Evolutionary conservation across 768 basidiomycete genomes (phyloP), one percentile per base, ranked within the genome.

Genomic region (Paxillus ammoniavirescens): DNA sequence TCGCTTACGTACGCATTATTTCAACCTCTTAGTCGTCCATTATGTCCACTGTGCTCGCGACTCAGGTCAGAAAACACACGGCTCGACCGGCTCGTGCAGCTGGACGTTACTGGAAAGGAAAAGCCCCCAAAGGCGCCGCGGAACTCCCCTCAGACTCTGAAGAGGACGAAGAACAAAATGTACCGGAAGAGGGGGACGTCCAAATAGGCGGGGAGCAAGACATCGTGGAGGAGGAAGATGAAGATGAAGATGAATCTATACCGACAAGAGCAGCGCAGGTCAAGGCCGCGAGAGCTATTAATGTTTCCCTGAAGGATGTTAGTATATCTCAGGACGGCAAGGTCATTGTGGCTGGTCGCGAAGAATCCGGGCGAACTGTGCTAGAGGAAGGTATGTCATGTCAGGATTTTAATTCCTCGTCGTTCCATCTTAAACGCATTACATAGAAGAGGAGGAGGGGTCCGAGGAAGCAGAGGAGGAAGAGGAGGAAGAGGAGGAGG

Each of bases 71-170:
- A 55, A 92, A 92, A 61, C 81, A 83, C 55, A 89, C 90, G 8
- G 82, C 87, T 18, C 83, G 90, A n/a, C 78, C 84, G 7, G 80
- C 91, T n/a, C 76, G 79, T 48, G 91, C 93, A 5, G 91, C 83
- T 2, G 87, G 82, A 6, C 87, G 93, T 3, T 95, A 96, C 70
- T 91, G 91, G 85, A 89, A 89, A 61, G 93, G 93, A 51, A 91
- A 92, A 61, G 90, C 84, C 0, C 92, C 92, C 0, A 92, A 91
- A 68, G 89, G 89, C 43, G 78, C 73, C 33, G 73, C 73, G 2
- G 82, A 82, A 23, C 70, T 73, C 38, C 74, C 80, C 18, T 86
- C 87, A 6, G 87, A 89, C 59, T 85, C 84, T 4, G 86, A 86
- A 42, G 79, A 81, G 45, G 80, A 83, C 55, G 82, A 80, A 1